Conservation (phyloP, 1,284 basidiomycete genomes). For the Xanthoconium separans region DNA sequence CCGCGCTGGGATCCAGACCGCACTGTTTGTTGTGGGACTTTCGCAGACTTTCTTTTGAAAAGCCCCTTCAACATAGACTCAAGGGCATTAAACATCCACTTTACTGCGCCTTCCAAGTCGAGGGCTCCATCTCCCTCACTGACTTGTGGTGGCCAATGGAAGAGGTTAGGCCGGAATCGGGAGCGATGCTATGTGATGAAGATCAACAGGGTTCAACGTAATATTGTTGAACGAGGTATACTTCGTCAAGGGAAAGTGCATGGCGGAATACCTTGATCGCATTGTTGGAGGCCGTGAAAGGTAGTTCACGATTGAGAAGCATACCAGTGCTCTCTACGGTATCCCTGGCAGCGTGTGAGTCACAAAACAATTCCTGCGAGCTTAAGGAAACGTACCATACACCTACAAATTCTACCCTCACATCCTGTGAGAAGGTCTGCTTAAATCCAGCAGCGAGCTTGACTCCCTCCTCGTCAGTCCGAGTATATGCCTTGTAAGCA, state of each 20-base stretch:
- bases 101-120: neutral
- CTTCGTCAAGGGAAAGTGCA: conserved; percentile 63
- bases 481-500: conserved; percentile 64
- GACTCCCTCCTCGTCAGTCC: conserved; percentile 43
- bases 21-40: neutral
- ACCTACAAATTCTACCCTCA: conserved; percentile 64
- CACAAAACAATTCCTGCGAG: neutral
- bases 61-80: neutral
- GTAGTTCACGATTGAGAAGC: conserved; percentile 50
- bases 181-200: conserved; percentile 43
- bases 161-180: conserved; percentile 54
- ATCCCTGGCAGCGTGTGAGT: conserved; percentile 45
- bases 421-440: conserved; percentile 57
- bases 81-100: neutral
- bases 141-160: conserved; percentile 39
- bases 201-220: conserved; percentile 8
- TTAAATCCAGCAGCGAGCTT: conserved; percentile 59
- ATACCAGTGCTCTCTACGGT: conserved; percentile 68
- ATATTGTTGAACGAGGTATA: conserved; percentile 23
- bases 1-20: neutral
- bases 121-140: conserved; percentile 19
- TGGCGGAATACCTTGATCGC: conserved; percentile 61
- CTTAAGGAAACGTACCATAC: conserved; percentile 48
- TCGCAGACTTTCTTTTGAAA: neutral
- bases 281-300: conserved; percentile 61